Conservation (phyloP, 257 asterid genomes). For the Ajuga chamaepitys region DNA sequence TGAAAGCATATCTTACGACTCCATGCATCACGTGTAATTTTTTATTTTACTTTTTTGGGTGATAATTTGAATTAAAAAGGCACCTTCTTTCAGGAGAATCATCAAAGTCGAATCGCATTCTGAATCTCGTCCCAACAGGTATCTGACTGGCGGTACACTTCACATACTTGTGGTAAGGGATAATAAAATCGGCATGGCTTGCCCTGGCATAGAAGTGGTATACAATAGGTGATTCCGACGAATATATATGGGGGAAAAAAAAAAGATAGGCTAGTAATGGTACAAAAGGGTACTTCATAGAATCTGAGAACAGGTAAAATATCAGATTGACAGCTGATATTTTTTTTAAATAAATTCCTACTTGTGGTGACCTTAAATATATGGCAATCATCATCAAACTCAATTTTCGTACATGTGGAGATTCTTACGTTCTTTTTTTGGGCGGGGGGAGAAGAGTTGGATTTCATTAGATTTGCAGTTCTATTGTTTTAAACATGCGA, state of each 20-base stretch:
- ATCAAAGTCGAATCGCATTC: constrained; percentile 77
- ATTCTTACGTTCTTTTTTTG: not conserved
- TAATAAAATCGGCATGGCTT: constrained; percentile 64
- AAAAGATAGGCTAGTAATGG: not conserved
- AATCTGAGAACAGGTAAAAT: not conserved
- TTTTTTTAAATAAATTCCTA: not conserved
- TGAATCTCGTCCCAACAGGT: constrained; percentile 78
- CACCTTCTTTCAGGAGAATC: constrained; percentile 96
- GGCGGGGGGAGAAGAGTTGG: not conserved
- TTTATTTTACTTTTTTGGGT: not conserved
- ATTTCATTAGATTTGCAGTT: not conserved
- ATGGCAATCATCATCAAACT: not conserved
- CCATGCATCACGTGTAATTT: constrained; percentile 3
- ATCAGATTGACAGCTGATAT: not conserved
- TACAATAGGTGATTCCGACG: constrained; percentile 1
- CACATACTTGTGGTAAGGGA: constrained; percentile 64
- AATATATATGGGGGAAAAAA: not conserved
- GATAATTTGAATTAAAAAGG: not conserved
- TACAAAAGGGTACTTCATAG: not conserved
- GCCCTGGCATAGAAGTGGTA: constrained; percentile 41
- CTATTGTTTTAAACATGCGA: not conserved
- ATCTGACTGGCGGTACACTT: constrained; percentile 49
- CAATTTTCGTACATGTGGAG: not conserved
- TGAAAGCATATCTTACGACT: not conserved
- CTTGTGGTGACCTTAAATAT: not conserved